Base-by-base conservation (phyloP, 164 flowering plant species). In the Berberis thunbergii region DNA sequence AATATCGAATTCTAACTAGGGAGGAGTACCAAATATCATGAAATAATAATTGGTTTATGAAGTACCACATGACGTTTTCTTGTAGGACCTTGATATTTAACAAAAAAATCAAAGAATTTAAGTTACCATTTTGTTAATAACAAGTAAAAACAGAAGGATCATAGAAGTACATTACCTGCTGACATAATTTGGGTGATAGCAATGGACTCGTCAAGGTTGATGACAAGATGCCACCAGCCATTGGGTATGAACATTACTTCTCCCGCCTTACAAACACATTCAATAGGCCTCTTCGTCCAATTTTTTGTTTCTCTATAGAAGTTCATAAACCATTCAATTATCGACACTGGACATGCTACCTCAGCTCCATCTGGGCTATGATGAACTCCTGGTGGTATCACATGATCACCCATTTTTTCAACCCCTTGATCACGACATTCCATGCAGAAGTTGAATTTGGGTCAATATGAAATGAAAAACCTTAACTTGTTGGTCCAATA, bases 171-270 rank as follows among this genome's bases (percentile, higher is more conserved):
- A 50, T 49, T 81, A 91, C 98, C 97, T 86, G 84, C 98, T 94
- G 48, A 85, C 97, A 74, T 77, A 94, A 70, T 94, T 91, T 94
- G 98, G 3, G 98, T 94, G 48, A 93, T 93, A 72, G 97, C 99
- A 66, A 94, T 78, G 44, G 99, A 94, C 49, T 91, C 97, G 74
- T 94, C 96, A 6, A 94, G 80, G 75, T 94, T 94, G 78, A 94
- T 94, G 69, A 94, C 99, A 78, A 94, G 76, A 89, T 91, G 97
- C 99, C 99, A 94, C 99, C 99, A 94, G 54, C 99, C 99, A 71
- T 86, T 84, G 43, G 97, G 99, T 77, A 91, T 96, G 75, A 88
- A 94, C 11, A 94, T 77, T 39, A 91, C 94, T 73, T 94, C 99
- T 57, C 99, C 97, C 4, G 93, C 93, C 72, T 82, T 94, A 69